These are phyloP conservation scores for Adansonia madagascariensis DNA, from an alignment of 441 rosid species.

Conservation along the genomic window DNA sequence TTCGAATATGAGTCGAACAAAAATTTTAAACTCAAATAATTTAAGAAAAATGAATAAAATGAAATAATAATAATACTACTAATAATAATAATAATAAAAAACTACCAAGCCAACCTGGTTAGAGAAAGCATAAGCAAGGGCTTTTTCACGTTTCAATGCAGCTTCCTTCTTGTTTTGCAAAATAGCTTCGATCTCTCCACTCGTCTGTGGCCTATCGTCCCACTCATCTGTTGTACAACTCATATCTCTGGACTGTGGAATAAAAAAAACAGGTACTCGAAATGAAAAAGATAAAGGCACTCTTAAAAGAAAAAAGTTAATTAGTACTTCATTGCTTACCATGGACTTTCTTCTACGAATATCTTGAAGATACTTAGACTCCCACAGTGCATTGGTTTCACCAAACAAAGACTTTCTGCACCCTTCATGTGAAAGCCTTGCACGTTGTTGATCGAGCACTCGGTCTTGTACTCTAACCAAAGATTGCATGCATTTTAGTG, in stretches of 20 bases:
- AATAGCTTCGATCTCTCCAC: constrained; percentile 44
- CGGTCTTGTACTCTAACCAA: constrained; percentile 59
- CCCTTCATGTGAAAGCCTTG: constrained; percentile 55
- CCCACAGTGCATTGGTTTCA: constrained; percentile 32
- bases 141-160: constrained; percentile 32
- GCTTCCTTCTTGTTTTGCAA: constrained; percentile 32
- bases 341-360: constrained; percentile 32
- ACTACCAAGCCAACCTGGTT: constrained; percentile 41
- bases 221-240: constrained; percentile 36
- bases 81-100: background rate
- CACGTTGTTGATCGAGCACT: constrained; percentile 49
- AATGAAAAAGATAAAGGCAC: background rate
- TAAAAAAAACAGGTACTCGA: background rate
- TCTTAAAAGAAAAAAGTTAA: background rate
- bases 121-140: constrained; percentile 39
- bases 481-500: constrained; percentile 61
- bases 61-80: background rate
- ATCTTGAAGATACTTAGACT: constrained; percentile 30
- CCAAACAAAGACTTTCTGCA: constrained; percentile 38
- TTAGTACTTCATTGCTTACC: constrained; percentile 12
- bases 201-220: constrained; percentile 42
- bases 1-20: too few species aligned
- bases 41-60: too few species aligned
- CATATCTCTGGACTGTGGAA: constrained; percentile 28
- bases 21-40: too few species aligned